Base-by-base conservation (phyloP, 2,329 filamentous ascomycete genomes). In the Alternaria dauci region DNA sequence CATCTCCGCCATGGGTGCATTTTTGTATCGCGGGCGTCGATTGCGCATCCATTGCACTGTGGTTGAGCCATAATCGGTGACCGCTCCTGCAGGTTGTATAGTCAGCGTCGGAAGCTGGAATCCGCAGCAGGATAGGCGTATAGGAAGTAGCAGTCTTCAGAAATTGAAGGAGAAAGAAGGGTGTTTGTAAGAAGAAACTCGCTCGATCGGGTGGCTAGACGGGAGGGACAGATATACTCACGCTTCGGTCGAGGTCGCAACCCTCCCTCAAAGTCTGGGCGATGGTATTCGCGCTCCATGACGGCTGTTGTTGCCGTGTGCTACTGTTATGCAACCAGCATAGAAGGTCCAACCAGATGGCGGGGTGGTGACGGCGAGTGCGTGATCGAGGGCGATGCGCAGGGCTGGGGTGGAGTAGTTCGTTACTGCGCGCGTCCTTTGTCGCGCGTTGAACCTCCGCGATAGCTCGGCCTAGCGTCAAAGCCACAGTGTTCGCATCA, bases 61-160 rank as follows among this genome's bases (percentile, higher is more conserved):
- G 9, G 93, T 95, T 25, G 94, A 90, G 72, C 93, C 91, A 85
- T 97, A 97, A 79, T 97, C 94, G 44, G 94, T 97, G 14, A 96
- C 92, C 44, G 93, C 91, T 66, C 93, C 93, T 96, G 66, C n/a
- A 32, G 26, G 25, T 23, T 55, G 26, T 6, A 14, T 16, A 28
- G 51, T 65, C 28, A 66, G 59, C 26, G 16, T 26, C 4, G 26
- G 32, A 41, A 20, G n/a, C 18, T n/a, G 39, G 8, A 11, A 41
- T 12, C 2, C 30, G 23, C 3, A n/a, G 8, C 26, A n/a, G 2
- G 20, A 8, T 32, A 16, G 23, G 14, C 6, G 20, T 25, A 30
- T 26, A 34, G 9, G 28, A 30, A 30, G 9, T 9, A 30, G 28
- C 28, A 30, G 9, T 9, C 28, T 9, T 30, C 28, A 30, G 28